phyloP scores from a whole-genome alignment of 176 grass and related monocot genomes.

The Tillandsia leiboldiana region DNA sequence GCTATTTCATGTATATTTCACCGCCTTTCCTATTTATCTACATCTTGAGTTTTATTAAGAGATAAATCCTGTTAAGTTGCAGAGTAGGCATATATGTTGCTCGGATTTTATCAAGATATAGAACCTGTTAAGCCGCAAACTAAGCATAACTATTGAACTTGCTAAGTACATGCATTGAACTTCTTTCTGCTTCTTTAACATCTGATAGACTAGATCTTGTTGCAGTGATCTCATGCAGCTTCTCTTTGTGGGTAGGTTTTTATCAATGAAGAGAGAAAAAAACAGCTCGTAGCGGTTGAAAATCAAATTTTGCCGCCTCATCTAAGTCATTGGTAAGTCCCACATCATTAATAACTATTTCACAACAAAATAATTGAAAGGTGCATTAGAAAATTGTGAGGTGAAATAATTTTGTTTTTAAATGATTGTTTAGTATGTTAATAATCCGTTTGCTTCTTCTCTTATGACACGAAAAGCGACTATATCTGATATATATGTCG shows the following conservation, averaged over 20 bases:
- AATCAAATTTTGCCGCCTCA: constrained; percentile 49
- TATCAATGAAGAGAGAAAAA: constrained; percentile 75
- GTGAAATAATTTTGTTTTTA: not conserved
- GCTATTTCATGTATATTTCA: not conserved
- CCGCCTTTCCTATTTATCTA: not conserved
- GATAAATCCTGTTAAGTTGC: not conserved
- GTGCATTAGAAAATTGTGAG: not conserved
- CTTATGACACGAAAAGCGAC: not conserved
- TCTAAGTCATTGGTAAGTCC: constrained; percentile 63
- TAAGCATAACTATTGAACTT: not conserved
- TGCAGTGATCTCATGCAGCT: constrained; percentile 3
- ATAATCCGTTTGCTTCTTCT: not conserved
- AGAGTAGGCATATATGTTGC: not conserved
- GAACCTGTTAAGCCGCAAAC: not conserved
- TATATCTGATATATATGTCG: no score
- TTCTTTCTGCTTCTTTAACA: not conserved
- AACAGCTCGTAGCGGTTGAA: constrained; percentile 46
- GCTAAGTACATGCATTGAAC: not conserved
- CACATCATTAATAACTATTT: constrained; percentile 6
- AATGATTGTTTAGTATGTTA: not conserved
- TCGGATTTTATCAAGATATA: not conserved
- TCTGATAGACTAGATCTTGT: constrained; percentile 12
- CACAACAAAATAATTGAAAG: constrained; percentile 9
- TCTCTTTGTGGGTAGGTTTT: constrained; percentile 48
- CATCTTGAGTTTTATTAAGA: not conserved